These are phyloP conservation scores for Crithidia mellificae DNA, from an alignment of 208 protist species.

Conservation along the genomic window DNA sequence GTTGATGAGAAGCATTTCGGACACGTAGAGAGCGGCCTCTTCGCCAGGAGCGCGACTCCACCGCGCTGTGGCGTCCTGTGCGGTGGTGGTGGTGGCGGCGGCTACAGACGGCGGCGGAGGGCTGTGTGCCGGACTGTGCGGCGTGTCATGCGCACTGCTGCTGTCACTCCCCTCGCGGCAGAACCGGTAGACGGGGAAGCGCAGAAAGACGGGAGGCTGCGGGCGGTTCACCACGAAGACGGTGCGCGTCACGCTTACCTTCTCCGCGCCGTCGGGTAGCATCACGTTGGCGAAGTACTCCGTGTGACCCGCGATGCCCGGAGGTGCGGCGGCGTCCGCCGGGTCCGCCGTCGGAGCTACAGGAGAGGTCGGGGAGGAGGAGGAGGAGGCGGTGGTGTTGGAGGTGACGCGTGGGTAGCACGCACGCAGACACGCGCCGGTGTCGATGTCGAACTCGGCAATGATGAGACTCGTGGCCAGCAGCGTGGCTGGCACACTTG, in stretches of 20 bases:
- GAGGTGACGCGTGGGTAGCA: conserved; percentile 36
- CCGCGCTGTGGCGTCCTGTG: neutral
- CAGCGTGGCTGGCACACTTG: conserved; percentile 13
- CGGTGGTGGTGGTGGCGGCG: too few relatives aligned
- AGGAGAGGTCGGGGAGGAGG: neutral
- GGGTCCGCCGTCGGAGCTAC: neutral
- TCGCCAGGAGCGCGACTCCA: conserved; percentile 34
- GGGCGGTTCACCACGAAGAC: conserved; percentile 74
- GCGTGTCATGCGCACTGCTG: too few relatives aligned
- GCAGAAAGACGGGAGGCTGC: conserved; percentile 24
- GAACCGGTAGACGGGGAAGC: conserved; percentile 69
- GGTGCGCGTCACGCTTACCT: conserved; percentile 52
- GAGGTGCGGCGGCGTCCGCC: conserved; percentile 9
- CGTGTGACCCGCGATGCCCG: conserved; percentile 34
- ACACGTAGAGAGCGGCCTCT: conserved; percentile 25
- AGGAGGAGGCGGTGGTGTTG: neutral
- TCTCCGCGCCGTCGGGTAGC: conserved; percentile 82
- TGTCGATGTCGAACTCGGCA: conserved; percentile 85
- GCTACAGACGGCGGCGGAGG: neutral
- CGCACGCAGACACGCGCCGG: conserved; percentile 59
- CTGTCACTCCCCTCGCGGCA: neutral
- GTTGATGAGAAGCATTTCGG: conserved; percentile 48
- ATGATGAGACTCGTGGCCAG: conserved; percentile 51
- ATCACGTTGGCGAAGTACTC: conserved; percentile 80
- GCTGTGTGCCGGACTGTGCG: neutral